Conservation (phyloP, 257 asterid species). For the Perilla frutescens region DNA sequence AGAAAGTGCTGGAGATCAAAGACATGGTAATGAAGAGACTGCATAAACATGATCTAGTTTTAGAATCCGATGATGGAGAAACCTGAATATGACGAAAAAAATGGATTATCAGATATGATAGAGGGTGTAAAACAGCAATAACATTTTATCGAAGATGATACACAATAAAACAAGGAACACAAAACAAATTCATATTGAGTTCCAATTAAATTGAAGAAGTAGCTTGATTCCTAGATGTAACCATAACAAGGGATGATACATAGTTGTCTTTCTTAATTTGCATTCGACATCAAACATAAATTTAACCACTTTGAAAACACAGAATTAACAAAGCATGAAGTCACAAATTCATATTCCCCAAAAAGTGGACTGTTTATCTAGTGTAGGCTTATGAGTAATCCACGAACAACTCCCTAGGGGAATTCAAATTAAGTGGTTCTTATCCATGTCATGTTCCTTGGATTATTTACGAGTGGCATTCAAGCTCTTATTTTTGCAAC, state of each 20-base stretch:
- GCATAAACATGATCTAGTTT: constrained; percentile 54
- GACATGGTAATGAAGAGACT: constrained; percentile 48
- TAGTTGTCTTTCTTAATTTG: too few relatives aligned
- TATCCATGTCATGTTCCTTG: too few relatives aligned
- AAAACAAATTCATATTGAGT: background rate
- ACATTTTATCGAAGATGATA: background rate
- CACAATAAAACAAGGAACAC: background rate
- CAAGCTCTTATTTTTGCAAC: too few relatives aligned
- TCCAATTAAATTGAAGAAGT: background rate
- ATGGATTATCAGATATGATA: background rate
- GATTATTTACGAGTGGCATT: too few relatives aligned
- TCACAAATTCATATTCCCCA: too few relatives aligned
- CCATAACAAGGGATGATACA: background rate
- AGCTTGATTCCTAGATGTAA: background rate
- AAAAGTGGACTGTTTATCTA: too few relatives aligned
- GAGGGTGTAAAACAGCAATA: background rate
- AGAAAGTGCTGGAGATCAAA: constrained; percentile 57
- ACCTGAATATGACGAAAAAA: constrained; percentile 49
- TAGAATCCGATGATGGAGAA: constrained; percentile 47
- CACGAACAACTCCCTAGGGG: too few relatives aligned
- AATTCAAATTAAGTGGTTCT: too few relatives aligned
- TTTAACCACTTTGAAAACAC: background rate
- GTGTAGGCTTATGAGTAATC: too few relatives aligned
- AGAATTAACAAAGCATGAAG: background rate
- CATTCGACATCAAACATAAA: background rate